Conservation (phyloP, 2,329 filamentous ascomycete species). For the Ceratocystis huliohia region DNA sequence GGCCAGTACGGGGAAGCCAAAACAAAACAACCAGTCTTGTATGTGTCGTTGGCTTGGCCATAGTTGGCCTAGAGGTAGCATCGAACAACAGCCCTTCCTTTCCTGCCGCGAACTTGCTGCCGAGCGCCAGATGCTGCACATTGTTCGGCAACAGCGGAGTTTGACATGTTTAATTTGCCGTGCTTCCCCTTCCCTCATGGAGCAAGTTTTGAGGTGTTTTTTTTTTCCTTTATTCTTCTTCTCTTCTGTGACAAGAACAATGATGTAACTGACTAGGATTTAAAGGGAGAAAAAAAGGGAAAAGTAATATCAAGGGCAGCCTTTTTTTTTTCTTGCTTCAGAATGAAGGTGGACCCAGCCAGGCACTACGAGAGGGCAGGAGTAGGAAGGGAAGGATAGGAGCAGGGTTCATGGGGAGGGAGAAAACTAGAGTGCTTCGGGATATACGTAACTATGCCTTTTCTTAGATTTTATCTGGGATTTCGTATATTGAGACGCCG, state of each 20-base stretch:
- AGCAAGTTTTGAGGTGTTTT: no score
- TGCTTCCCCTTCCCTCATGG: no score
- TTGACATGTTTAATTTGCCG: no score
- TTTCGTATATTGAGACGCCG: not conserved
- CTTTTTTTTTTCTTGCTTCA: not conserved
- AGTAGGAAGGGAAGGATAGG: not conserved
- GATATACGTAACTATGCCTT: not conserved
- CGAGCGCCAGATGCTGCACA: no score
- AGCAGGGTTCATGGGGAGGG: not conserved
- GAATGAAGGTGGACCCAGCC: not conserved
- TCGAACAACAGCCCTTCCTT: no score
- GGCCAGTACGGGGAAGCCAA: no score
- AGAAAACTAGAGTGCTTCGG: not conserved
- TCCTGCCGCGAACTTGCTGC: no score
- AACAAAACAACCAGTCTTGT: no score
- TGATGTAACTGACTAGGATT: not conserved
- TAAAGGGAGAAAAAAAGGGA: not conserved
- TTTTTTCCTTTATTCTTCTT: not conserved
- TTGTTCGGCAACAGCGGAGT: no score
- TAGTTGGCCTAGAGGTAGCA: no score
- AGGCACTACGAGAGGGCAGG: not conserved
- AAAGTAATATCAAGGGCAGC: not conserved
- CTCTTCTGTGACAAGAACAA: not conserved
- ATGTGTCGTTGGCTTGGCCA: no score
- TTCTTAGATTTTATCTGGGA: not conserved